Evolutionary conservation across 139 green algal species (phyloP).

Genomic region (Auxenochlorella pyrenoidosa): DNA sequence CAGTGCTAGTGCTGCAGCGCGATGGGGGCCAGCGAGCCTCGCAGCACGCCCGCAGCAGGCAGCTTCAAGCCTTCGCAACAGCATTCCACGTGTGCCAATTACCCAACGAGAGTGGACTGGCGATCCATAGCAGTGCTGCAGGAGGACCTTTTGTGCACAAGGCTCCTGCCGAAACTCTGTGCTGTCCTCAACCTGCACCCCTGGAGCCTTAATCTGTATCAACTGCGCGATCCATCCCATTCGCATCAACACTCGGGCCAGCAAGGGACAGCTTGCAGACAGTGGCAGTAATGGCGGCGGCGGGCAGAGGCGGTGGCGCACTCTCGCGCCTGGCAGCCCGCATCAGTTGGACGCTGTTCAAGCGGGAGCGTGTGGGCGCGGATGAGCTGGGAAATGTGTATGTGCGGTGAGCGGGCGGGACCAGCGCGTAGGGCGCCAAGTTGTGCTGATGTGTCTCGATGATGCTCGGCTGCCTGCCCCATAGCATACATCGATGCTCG

Average conservation of each 20-base stretch:
- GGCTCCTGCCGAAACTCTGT: not conserved
- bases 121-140: too few species aligned
- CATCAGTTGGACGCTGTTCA: conserved; percentile 24
- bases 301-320: not conserved
- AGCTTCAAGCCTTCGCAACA: not conserved
- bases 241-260: too few species aligned
- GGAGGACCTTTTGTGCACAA: too few species aligned
- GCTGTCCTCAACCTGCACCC: not conserved
- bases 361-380: conserved; percentile 33
- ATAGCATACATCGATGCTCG: too few species aligned
- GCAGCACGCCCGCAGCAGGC: not conserved
- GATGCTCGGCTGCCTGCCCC: not conserved
- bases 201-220: too few species aligned
- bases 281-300: not conserved
- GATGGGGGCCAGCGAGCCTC: not conserved
- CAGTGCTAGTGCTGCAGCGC: too few species aligned
- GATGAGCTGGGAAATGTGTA: conserved; percentile 52
- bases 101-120: too few species aligned
- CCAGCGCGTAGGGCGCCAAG: too few species aligned
- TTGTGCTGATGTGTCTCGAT: not conserved
- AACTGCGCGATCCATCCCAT: too few species aligned
- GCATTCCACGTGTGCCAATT: too few species aligned
- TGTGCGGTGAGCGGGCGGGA: conserved; percentile 19
- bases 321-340: conserved; percentile 6
- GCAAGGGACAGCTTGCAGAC: too few species aligned